These are phyloP conservation scores for Penicillium malachiteum DNA, from an alignment of 495 filamentous ascomycete species.

Conservation along the genomic window DNA sequence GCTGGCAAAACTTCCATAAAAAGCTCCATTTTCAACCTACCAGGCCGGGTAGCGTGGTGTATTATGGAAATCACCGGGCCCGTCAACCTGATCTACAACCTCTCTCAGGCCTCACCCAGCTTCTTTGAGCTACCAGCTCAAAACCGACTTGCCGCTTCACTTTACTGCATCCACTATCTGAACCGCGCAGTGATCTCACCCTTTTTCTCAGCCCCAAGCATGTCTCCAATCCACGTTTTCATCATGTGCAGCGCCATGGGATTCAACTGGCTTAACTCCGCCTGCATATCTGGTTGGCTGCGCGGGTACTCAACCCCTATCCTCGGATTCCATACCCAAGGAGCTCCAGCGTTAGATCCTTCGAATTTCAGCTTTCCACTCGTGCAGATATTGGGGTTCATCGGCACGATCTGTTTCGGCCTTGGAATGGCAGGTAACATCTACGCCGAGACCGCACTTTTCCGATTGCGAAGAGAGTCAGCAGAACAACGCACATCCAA, in stretches of 20 bases:
- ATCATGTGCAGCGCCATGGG: conserved; percentile 58
- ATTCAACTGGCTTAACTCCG: conserved; percentile 81
- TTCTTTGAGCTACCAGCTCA: conserved; percentile 23
- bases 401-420: conserved; percentile 61
- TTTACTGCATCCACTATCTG: conserved; percentile 71
- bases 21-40: conserved; percentile 71
- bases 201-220: conserved; percentile 75
- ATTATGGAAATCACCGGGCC: conserved; percentile 83
- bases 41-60: conserved; percentile 84
- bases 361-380: not conserved
- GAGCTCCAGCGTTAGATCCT: conserved; percentile 1
- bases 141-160: conserved; percentile 34
- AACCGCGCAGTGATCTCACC: conserved; percentile 85
- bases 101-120: conserved; percentile 56
- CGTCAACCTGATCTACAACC: conserved; percentile 71
- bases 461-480: conserved; percentile 57
- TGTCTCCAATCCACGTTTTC: conserved; percentile 77
- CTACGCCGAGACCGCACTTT: conserved; percentile 63
- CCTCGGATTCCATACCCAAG: conserved; percentile 11
- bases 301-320: conserved; percentile 48
- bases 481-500: conserved; percentile 42
- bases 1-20: conserved; percentile 81
- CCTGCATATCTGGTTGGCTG: conserved; percentile 76
- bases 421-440: conserved; percentile 78
- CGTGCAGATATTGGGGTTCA: conserved; percentile 1